Conservation (phyloP, 2,329 filamentous ascomycete genomes). For the Beauveria scarabaeidicola region DNA sequence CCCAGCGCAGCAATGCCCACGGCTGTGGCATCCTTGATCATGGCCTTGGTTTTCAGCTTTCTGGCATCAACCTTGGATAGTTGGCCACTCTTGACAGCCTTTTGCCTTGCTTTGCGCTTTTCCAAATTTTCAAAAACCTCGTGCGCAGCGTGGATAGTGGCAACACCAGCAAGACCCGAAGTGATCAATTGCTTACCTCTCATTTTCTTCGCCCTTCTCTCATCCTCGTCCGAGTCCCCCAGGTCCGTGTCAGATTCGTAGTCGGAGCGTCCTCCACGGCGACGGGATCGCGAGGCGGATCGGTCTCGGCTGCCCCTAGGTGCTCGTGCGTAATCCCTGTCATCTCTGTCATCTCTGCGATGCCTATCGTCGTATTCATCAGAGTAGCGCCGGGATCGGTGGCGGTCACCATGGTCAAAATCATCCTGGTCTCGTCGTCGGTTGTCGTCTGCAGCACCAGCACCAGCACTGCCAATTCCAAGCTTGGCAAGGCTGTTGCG, state of each 20-base stretch:
- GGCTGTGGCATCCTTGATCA: slow-evolving; percentile 50
- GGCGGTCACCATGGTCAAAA: slow-evolving; percentile 32
- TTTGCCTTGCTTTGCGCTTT: slow-evolving; percentile 43
- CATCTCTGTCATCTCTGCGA: slow-evolving; percentile 31
- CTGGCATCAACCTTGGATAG: slow-evolving; percentile 42
- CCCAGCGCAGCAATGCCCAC: slow-evolving; percentile 50
- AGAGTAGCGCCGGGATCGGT: slow-evolving; percentile 30
- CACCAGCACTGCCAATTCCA: slow-evolving; percentile 45
- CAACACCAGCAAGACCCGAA: slow-evolving; percentile 47
- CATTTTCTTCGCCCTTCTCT: slow-evolving; percentile 46
- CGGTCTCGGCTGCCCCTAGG: slow-evolving; percentile 16
- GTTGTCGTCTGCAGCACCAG: slow-evolving; percentile 28
- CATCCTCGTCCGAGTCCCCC: slow-evolving; percentile 50
- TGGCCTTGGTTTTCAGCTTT: slow-evolving; percentile 48
- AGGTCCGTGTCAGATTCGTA: slow-evolving; percentile 47
- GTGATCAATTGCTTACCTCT: slow-evolving; percentile 55
- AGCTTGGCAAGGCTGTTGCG: slow-evolving; percentile 54
- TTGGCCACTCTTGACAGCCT: slow-evolving; percentile 45
- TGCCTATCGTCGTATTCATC: slow-evolving; percentile 31
- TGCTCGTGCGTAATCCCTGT: slow-evolving; percentile 27
- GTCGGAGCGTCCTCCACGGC: slow-evolving; percentile 25
- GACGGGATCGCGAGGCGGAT: slow-evolving; percentile 1
- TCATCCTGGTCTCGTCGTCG: slow-evolving; percentile 36
- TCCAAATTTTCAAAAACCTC: slow-evolving; percentile 51
- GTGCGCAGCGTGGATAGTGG: slow-evolving; percentile 52